Evolutionary conservation across 2,329 filamentous ascomycete species (phyloP), one percentile per base, ranked within the genome.

Genomic region (Neopestalotiopsis clavispora): DNA sequence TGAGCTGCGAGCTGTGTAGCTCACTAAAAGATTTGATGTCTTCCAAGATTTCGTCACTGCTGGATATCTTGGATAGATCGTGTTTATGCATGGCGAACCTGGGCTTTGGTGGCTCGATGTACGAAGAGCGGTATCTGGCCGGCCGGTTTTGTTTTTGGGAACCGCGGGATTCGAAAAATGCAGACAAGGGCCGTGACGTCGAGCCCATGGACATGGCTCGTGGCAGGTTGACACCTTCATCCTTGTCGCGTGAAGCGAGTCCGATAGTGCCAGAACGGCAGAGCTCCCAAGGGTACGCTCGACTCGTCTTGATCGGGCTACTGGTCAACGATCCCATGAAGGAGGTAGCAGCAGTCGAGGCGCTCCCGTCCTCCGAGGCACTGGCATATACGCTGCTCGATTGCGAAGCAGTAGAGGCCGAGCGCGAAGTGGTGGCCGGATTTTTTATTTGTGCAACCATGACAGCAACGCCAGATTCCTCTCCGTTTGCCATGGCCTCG

Each of bases 261-360:
- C 64, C 60, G 23, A 69, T n/a, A 42, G 63, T 66, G 12, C 62
- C 52, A n/a, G 40, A 40, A 17, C 64, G 67, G 40, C 38, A 56
- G 17, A 32, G 20, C 20, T 64, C 61, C 61, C 61, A 64, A 9
- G 61, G 40, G 6, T 49, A 34, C n/a, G 61, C 38, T 30, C 20
- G 49, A 4, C n/a, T 49, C 1, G 34, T 14, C 7, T 23, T 57
- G 45, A 45, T 58, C 14, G 20, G 65, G 63, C 20, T 67, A n/a
- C 23, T 32, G 4, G 30, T 30, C 13, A 60, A 14, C 20, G 64
- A 49, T n/a, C 65, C 68, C 40, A 58, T 68, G 12, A 71, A 49
- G 0, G 72, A 75, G 20, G 75, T 75, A n/a, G 72, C 67, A 0
- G 69, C 66, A 10, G 73, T 75, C 23, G 69, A 72, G 1, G 69